Conservation (phyloP, 176 grass and related monocot genomes). For the Guadua angustifolia region DNA sequence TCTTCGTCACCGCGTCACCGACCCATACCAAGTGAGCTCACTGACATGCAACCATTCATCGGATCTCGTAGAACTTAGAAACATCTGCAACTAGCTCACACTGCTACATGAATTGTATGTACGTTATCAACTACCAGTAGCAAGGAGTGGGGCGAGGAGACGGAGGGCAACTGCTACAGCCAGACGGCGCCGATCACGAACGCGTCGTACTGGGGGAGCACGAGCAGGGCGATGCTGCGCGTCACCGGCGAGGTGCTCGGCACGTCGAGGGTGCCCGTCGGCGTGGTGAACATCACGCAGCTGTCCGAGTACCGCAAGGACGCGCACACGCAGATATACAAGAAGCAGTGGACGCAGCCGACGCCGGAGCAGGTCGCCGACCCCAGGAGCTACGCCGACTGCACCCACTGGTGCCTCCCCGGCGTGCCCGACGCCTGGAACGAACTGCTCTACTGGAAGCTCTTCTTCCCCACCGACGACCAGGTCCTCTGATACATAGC, state of each 20-base stretch:
- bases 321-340: slow-evolving; percentile 66
- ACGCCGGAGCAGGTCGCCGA: slow-evolving; percentile 57
- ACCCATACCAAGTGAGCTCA: slow-evolving; percentile 48
- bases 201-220: slow-evolving; percentile 48
- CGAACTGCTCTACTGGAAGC: slow-evolving; percentile 71
- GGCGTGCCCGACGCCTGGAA: slow-evolving; percentile 81
- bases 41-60: too few species aligned
- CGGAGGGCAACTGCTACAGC: slow-evolving; percentile 57
- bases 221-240: slow-evolving; percentile 52
- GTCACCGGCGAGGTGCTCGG: slow-evolving; percentile 50
- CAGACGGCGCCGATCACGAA: slow-evolving; percentile 53
- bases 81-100: neutral
- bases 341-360: slow-evolving; percentile 46
- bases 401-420: slow-evolving; percentile 81
- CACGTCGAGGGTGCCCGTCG: slow-evolving; percentile 51
- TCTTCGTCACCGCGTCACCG: slow-evolving; percentile 71
- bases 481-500: slow-evolving; percentile 34
- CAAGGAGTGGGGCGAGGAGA: slow-evolving; percentile 52
- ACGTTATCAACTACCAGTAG: slow-evolving; percentile 34
- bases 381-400: slow-evolving; percentile 69
- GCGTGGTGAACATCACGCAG: slow-evolving; percentile 66
- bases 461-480: slow-evolving; percentile 66
- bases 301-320: slow-evolving; percentile 65
- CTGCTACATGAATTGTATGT: neutral
- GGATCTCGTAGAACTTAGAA: too few species aligned